Base-by-base conservation (phyloP, 768 basidiomycete genomes). In the Pilatotrama ljubarskyi region DNA sequence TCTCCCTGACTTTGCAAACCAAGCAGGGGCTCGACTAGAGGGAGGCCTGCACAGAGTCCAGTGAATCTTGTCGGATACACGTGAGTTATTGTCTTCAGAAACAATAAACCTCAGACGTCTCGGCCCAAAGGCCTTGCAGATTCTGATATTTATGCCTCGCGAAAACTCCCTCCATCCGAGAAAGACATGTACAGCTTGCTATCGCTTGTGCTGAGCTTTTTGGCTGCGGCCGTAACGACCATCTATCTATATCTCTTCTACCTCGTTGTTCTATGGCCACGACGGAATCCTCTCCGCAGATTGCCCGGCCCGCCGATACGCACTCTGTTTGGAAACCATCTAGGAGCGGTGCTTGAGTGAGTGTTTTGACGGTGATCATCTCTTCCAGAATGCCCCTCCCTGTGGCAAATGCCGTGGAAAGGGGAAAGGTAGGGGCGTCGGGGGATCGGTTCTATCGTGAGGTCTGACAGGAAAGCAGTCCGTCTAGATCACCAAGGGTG, bases 261-360 rank as follows among this genome's bases (percentile, higher is more conserved):
- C 42, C 64, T 69, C 55, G 62, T 66, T 20, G 64, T 70, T 40
- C 56, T 73, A n/a, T 62, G 56, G 36, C 68, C 72, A 1, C 66
- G 61, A 62, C 64, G 58, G 53, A 78, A 79, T 56, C 81, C 86
- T 17, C 74, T 91, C 13, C 76, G 74, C 37, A 72, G 71, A 22
- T 71, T 92, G 35, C 83, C 84, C 46, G 88, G 90, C 25, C 90
- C 90, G 20, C 83, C 83, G 0, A 70, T 77, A 10, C 71, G 67
- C 6, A 71, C 74, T 22, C 76, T 81, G 66, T 80, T 88, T 53
- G 76, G 73, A 25, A 80, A 79, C 64, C 86, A 90, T 64, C 74
- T 90, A 58, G 66, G 71, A 17, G 70, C 75, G 26, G 76, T 90
- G 1, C 77, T 90, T 55, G 81, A 87, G 89, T 88, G 65, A 57